Evolutionary conservation across 2,329 filamentous ascomycete species (phyloP), one percentile per base, ranked within the genome.

Genomic region (Colletotrichum sansevieriae): DNA sequence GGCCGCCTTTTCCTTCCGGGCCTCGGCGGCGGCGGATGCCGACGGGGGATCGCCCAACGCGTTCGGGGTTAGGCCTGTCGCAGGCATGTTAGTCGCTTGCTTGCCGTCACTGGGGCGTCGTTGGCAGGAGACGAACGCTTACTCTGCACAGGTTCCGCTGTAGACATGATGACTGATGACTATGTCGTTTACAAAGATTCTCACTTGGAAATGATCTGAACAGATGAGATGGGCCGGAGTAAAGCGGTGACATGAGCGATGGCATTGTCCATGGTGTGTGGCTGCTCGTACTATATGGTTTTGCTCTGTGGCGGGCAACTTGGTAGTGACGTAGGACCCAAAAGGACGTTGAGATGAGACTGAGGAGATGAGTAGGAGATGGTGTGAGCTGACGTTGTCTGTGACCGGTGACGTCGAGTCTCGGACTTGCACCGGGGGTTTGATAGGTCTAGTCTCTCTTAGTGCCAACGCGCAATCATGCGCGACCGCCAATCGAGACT

Each of bases 331-430:
- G 57, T 49, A 62, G 63, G 52, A 29, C 12, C 12, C 25, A 10
- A 18, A 55, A 13, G 13, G 22, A 13, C 20, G 33, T 41, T 37
- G 35, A 18, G 52, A 55, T 15, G 35, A 1, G 18, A n/a, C 6
- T 15, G 33, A 22, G 35, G 35, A 54, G n/a, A 4, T 25, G 37
- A 52, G 49, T 3, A 4, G 22, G 49, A 18, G 52, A 29, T 63
- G 63, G 63, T 63, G 47, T 63, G 63, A 63, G 63, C 63, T 63
- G 63, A 66, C 58, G 63, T 66, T 47, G 49, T 66, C 49, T 22
- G 39, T 59, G 56, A 39, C 60, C 57, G 41, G 63, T 66, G 63
- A 66, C 63, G 63, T 66, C 58, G 63, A 66, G 63, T 66, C 63
- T 56, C 52, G 41, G 63, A 47, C 11, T 47, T 55, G 58, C 55